Evolutionary conservation across 1,139 yeast genomes (phyloP), one percentile per base, ranked within the genome.

Genomic region (Taiozyma sp.): DNA sequence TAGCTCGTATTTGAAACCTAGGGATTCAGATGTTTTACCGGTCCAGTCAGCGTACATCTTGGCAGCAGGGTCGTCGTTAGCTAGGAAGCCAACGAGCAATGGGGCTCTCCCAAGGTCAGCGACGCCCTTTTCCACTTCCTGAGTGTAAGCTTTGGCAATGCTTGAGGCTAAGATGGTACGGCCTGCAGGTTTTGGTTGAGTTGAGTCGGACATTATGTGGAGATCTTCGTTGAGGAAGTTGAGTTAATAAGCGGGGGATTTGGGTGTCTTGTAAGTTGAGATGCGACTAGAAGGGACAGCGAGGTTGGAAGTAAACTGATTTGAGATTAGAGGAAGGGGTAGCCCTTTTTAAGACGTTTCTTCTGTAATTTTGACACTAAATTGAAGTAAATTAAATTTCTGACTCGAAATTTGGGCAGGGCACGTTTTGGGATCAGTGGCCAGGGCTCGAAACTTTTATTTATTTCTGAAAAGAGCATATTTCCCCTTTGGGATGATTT

Each of bases 31-130:
- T 0, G 98, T 92, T 68, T 90, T 92, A 38, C 87, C 88, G 0
- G 99, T 93, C 97, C 97, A 93, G 50, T 84, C 84, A 45, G 99
- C 99, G 67, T 93, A 93, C 87, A 87, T 87, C 64, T 79, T 79
- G 4, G 97, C 98, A 10, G 98, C 97, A 2, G 98, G 98, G 62
- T 93, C 99, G 27, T 78, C 76, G 66, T 93, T 93, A 29, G 98
- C 98, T 48, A 93, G 74, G 56, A 93, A 82, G 0, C 99, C 99
- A 39, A 92, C 97, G 48, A 93, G 74, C 60, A 80, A 81, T 8
- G 98, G 98, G 57, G 71, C 70, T 30, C 73, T 59, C 2, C 67
- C 72, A 42, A 91, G 71, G 27, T 71, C 62, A 28, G 72, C 64
- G 9, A 91, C 87, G 45, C 83, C 84, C 12, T 70, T 65, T 16